Conservation (phyloP, 805 yeast genomes). For the Candida pseudoglaebosa region DNA sequence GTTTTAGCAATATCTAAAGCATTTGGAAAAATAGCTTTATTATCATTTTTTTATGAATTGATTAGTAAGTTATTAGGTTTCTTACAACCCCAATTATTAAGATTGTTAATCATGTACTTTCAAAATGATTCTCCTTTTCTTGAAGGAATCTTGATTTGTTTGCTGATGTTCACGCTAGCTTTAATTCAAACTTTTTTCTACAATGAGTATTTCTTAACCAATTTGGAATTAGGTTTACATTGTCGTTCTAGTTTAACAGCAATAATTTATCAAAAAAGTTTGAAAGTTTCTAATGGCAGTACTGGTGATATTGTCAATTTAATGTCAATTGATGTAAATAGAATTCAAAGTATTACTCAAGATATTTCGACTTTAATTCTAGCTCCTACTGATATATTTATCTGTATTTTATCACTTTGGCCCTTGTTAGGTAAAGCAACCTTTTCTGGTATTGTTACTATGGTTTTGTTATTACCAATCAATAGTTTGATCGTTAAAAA, state of each 20-base stretch:
- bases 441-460: conserved; percentile 51
- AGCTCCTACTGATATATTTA: conserved; percentile 53
- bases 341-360: conserved; percentile 57
- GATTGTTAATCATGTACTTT: conserved; percentile 59
- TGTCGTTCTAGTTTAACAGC: conserved; percentile 62
- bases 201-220: conserved; percentile 63
- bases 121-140: conserved; percentile 44
- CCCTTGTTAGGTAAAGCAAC: conserved; percentile 56
- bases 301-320: conserved; percentile 80
- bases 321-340: conserved; percentile 70
- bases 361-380: conserved; percentile 53
- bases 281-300: conserved; percentile 58
- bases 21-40: conserved; percentile 21
- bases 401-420: conserved; percentile 53
- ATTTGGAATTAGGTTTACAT: conserved; percentile 60
- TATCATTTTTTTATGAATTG: conserved; percentile 22
- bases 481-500: conserved; percentile 46
- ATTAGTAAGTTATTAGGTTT: conserved; percentile 34
- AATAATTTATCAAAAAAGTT: conserved; percentile 67
- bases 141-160: conserved; percentile 60
- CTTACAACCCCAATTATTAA: conserved; percentile 80
- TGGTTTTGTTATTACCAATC: conserved; percentile 55
- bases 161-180: conserved; percentile 60
- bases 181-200: conserved; percentile 56
- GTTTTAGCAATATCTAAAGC: conserved; percentile 19